Conservation (phyloP, 2,329 filamentous ascomycete genomes). For the Graphiopsis chlorocephala region DNA sequence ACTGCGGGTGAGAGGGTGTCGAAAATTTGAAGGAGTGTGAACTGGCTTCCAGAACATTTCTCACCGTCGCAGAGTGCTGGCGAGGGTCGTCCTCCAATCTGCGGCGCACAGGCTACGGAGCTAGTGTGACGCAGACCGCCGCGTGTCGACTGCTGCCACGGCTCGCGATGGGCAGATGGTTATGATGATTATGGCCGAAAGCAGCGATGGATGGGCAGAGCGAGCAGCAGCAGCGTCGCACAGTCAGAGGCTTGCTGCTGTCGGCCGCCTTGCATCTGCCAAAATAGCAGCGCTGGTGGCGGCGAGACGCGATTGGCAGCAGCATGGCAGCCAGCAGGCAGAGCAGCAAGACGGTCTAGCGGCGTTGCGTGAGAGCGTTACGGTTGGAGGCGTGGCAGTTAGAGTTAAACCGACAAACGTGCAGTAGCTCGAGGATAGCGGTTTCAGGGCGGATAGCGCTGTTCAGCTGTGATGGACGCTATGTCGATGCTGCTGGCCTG, state of each 20-base stretch:
- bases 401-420: constrained; percentile 10
- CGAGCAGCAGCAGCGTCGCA: not conserved
- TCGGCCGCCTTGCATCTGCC: constrained; percentile 4
- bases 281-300: not conserved
- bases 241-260: constrained; percentile 3
- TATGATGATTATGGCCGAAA: not conserved
- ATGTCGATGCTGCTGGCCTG: not conserved
- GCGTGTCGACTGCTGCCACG: constrained; percentile 1
- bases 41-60: constrained; percentile 12
- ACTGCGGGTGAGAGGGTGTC: not conserved
- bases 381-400: constrained; percentile 6
- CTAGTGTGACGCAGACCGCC: constrained; percentile 16
- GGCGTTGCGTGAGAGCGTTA: constrained; percentile 4
- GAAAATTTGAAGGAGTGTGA: constrained; percentile 11
- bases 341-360: not conserved
- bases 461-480: constrained; percentile 7
- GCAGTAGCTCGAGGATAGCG: constrained; percentile 3
- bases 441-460: not conserved
- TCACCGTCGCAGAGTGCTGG: constrained; percentile 12
- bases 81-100: constrained; percentile 14
- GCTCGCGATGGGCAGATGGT: not conserved
- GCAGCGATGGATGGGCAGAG: not conserved
- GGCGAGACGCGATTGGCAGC: not conserved
- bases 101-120: constrained; percentile 4
- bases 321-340: not conserved